phyloP scores from a whole-genome alignment of 2,329 filamentous ascomycete species.

The Xylariaceae sp. region DNA sequence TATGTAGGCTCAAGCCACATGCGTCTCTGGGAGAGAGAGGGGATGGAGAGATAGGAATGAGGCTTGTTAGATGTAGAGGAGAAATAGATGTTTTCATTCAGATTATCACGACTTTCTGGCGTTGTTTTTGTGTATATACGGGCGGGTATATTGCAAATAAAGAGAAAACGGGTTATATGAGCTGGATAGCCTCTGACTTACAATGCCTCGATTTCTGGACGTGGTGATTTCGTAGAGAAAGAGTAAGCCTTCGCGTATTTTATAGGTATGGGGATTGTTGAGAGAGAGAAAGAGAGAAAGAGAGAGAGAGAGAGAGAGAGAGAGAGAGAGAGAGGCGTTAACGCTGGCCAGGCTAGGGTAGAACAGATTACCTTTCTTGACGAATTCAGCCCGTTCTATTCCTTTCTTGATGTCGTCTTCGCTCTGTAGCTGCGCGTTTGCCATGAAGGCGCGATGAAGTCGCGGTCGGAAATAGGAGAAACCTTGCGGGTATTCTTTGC shows the following conservation, averaged over 20 bases:
- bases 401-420: constrained; percentile 69
- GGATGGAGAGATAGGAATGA: neutral
- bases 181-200: constrained; percentile 46
- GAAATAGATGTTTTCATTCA: neutral
- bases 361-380: constrained; percentile 67
- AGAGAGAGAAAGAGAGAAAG: no score
- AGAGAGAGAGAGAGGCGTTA: no score
- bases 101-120: no score
- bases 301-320: no score
- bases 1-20: neutral
- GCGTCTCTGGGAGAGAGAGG: neutral
- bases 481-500: constrained; percentile 80
- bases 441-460: constrained; percentile 78
- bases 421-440: constrained; percentile 63
- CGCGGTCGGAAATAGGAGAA: constrained; percentile 74
- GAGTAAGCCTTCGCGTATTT: neutral
- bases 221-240: neutral
- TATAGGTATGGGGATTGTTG: no score
- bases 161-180: neutral
- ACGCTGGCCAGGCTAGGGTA: no score
- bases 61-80: neutral
- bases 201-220: constrained; percentile 80
- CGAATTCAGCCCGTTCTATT: constrained; percentile 75
- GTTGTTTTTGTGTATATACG: neutral
- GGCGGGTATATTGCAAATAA: neutral